Conservation (phyloP, 2,329 filamentous ascomycete genomes). For the Paraphaeosphaeria minitans region DNA sequence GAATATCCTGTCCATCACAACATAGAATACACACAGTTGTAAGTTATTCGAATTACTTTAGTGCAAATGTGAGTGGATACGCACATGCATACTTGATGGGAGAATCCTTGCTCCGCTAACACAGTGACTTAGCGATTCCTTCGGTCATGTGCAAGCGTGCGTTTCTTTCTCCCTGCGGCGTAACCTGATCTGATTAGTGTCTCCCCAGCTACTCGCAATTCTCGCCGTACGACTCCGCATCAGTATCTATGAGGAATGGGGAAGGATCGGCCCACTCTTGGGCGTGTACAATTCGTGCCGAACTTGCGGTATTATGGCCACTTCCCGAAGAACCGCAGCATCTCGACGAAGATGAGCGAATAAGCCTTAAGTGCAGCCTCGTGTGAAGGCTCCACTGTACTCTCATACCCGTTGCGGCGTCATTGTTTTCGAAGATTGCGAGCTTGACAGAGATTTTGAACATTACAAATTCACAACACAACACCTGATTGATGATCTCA, state of each 20-base stretch:
- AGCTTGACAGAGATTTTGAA: conserved; percentile 29
- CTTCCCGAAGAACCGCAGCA: conserved; percentile 21
- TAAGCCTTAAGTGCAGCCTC: conserved; percentile 35
- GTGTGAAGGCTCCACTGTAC: conserved; percentile 37
- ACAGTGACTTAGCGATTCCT: background rate
- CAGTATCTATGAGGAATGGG: background rate
- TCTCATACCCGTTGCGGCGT: conserved; percentile 34
- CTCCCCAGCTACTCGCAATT: background rate
- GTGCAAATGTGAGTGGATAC: background rate
- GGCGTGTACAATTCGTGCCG: background rate
- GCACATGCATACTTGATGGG: background rate
- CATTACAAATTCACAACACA: conserved; percentile 26
- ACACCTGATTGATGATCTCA: conserved; percentile 52
- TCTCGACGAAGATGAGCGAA: conserved; percentile 20
- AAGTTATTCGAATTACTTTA: background rate
- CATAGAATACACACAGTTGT: too few species aligned
- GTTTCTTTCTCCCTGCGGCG: background rate
- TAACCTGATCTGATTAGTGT: background rate
- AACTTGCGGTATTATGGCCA: background rate
- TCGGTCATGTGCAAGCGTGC: background rate
- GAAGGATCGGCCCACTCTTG: background rate
- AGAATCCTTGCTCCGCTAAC: background rate
- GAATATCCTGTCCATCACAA: too few species aligned
- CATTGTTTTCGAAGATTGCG: conserved; percentile 34
- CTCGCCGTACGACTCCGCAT: background rate